These are phyloP conservation scores for Murraya paniculata DNA, from an alignment of 345 rosid species.

Conservation along the genomic window DNA sequence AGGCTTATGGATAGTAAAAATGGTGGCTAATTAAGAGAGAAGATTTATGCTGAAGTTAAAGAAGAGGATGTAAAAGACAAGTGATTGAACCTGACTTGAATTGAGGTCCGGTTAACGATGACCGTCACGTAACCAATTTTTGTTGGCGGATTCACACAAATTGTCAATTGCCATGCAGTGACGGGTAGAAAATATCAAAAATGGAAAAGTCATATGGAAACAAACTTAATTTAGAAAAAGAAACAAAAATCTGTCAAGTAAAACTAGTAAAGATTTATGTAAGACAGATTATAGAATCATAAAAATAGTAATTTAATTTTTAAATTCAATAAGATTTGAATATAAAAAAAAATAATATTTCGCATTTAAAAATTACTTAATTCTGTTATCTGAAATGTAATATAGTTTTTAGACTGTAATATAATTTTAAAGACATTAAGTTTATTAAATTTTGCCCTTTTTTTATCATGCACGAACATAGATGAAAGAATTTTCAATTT, in stretches of 20 bases:
- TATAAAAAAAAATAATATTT: too few relatives aligned
- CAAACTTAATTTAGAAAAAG: neutral
- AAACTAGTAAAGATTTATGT: too few relatives aligned
- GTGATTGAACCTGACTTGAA: neutral
- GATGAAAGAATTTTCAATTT: too few relatives aligned
- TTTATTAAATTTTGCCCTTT: too few relatives aligned
- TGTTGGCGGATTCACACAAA: too few relatives aligned
- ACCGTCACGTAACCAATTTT: neutral
- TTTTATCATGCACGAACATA: too few relatives aligned
- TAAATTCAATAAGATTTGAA: too few relatives aligned
- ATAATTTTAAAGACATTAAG: too few relatives aligned
- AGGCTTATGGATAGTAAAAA: neutral
- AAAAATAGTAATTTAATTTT: neutral
- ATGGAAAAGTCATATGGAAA: neutral
- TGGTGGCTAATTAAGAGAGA: neutral
- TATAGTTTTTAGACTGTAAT: too few relatives aligned
- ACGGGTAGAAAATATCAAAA: neutral
- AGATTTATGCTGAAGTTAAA: neutral
- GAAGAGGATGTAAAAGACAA: neutral
- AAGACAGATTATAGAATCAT: neutral
- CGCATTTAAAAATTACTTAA: too few relatives aligned
- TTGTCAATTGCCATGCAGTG: neutral
- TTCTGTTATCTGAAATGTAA: too few relatives aligned
- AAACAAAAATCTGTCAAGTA: neutral
- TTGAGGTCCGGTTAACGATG: neutral